Evolutionary conservation across 495 filamentous ascomycete species (phyloP).

Genomic region (Hypoxylon trugodes): DNA sequence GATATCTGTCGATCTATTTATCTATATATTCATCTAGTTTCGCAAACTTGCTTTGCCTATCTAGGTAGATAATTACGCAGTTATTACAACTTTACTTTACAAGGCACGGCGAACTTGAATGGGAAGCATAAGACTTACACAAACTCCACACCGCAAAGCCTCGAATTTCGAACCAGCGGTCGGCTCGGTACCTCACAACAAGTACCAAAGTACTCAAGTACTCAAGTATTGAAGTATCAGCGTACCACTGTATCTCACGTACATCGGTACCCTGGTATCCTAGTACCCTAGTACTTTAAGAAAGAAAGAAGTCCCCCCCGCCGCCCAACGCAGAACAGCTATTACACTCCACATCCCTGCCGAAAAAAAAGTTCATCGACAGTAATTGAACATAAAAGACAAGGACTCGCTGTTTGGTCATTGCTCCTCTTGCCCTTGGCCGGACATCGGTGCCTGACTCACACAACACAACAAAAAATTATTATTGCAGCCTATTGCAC

Average conservation of each 20-base stretch:
- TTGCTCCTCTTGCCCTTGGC: slow-evolving; percentile 36
- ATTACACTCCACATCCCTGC: slow-evolving; percentile 29
- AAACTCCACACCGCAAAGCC: slow-evolving; percentile 40
- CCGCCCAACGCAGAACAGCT: slow-evolving; percentile 30
- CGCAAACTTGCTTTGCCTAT: slow-evolving; percentile 13
- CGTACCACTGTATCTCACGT: too few species aligned
- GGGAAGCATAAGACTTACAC: slow-evolving; percentile 26
- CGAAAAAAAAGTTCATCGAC: slow-evolving; percentile 40
- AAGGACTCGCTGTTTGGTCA: slow-evolving; percentile 40
- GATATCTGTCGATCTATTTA: too few species aligned
- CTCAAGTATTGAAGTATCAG: too few species aligned
- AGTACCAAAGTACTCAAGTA: too few species aligned
- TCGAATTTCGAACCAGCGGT: slow-evolving; percentile 23
- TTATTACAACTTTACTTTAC: slow-evolving; percentile 26
- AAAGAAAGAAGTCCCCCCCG: slow-evolving; percentile 1
- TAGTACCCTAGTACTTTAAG: too few species aligned
- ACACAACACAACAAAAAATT: slow-evolving; percentile 43
- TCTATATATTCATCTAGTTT: background rate
- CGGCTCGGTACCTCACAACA: slow-evolving; percentile 24
- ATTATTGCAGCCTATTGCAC: slow-evolving; percentile 40
- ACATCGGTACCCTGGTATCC: slow-evolving; percentile 8
- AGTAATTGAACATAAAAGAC: slow-evolving; percentile 41
- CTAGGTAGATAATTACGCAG: slow-evolving; percentile 27
- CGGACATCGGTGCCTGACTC: slow-evolving; percentile 49
- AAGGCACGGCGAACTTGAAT: slow-evolving; percentile 30